Percentiles rank a stretch among this genome's conserved stretches.
phyloP scores from a whole-genome alignment of 306 rosid species.

The Fragaria ananassa region DNA sequence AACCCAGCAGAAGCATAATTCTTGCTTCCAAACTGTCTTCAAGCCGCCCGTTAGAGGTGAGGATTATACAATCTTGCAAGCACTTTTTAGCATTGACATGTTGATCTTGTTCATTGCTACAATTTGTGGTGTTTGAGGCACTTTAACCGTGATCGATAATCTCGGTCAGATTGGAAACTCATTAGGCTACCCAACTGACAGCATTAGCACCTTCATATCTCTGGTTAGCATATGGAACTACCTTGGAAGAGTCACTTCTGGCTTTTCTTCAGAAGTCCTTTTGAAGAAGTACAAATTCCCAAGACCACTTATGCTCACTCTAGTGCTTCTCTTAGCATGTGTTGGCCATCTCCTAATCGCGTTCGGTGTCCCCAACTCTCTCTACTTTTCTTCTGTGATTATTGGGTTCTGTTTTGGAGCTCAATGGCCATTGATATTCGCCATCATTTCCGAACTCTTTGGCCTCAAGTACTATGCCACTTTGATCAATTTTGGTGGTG shows the following conservation, averaged over 20 bases:
- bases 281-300: slow-evolving; percentile 55
- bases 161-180: slow-evolving; percentile 70
- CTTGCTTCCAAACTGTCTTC: slow-evolving; percentile 31
- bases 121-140: slow-evolving; percentile 52
- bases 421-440: slow-evolving; percentile 57
- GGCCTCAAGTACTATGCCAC: slow-evolving; percentile 75
- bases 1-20: slow-evolving; percentile 6
- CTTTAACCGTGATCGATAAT: slow-evolving; percentile 64
- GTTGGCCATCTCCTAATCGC: slow-evolving; percentile 64
- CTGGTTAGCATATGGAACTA: slow-evolving; percentile 78
- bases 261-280: slow-evolving; percentile 54
- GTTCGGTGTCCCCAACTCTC: slow-evolving; percentile 47
- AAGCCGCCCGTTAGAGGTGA: slow-evolving; percentile 67
- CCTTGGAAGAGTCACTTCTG: slow-evolving; percentile 47
- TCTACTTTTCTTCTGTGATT: slow-evolving; percentile 53
- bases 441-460: slow-evolving; percentile 66
- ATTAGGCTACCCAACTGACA: slow-evolving; percentile 43
- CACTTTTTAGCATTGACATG: slow-evolving; percentile 70
- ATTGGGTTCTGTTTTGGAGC: slow-evolving; percentile 71
- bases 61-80: slow-evolving; percentile 65
- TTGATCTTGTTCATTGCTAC: slow-evolving; percentile 37
- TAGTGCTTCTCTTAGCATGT: slow-evolving; percentile 48
- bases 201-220: slow-evolving; percentile 59
- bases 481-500: slow-evolving; percentile 43
- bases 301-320: slow-evolving; percentile 51